Evolutionary conservation across 176 grass and related monocot species (phyloP).

Genomic region (Rhynchospora pubera): DNA sequence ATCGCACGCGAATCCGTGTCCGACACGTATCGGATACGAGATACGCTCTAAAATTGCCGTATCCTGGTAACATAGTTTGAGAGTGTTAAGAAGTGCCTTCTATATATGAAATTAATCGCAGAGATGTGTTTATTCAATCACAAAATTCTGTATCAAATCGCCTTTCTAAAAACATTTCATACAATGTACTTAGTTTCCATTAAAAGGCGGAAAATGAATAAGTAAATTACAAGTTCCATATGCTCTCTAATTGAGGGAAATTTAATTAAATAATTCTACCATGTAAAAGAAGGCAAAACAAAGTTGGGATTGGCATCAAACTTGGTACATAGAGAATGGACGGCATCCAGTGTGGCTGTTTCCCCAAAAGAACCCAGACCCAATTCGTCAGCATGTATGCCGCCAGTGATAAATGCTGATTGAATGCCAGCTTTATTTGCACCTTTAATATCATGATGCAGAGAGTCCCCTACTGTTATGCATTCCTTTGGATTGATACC

Average conservation of each 20-base stretch:
- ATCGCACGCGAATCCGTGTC: too few relatives aligned
- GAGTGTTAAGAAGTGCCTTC: too few relatives aligned
- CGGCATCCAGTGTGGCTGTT: slow-evolving; percentile 30
- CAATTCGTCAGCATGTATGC: slow-evolving; percentile 71
- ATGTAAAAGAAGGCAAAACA: slow-evolving; percentile 82
- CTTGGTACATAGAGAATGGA: slow-evolving; percentile 45
- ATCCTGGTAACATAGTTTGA: too few relatives aligned
- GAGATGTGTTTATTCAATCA: not conserved
- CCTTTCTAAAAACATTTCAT: not conserved
- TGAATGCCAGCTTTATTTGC: slow-evolving; percentile 52
- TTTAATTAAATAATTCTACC: slow-evolving; percentile 37
- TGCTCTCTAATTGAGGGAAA: not conserved
- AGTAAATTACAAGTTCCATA: not conserved
- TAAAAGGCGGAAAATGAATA: not conserved
- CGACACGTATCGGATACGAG: too few relatives aligned
- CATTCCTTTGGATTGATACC: slow-evolving; percentile 54
- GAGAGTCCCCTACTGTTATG: slow-evolving; percentile 75
- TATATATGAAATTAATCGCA: not conserved
- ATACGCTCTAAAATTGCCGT: too few relatives aligned
- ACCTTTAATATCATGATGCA: slow-evolving; percentile 87
- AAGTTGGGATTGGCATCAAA: slow-evolving; percentile 52
- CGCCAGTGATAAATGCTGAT: slow-evolving; percentile 67
- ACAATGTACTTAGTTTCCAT: not conserved
- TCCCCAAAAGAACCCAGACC: slow-evolving; percentile 45
- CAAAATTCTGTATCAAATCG: not conserved